phyloP scores from a whole-genome alignment of 202 grass and related monocot species.

The Setaria italica region DNA sequence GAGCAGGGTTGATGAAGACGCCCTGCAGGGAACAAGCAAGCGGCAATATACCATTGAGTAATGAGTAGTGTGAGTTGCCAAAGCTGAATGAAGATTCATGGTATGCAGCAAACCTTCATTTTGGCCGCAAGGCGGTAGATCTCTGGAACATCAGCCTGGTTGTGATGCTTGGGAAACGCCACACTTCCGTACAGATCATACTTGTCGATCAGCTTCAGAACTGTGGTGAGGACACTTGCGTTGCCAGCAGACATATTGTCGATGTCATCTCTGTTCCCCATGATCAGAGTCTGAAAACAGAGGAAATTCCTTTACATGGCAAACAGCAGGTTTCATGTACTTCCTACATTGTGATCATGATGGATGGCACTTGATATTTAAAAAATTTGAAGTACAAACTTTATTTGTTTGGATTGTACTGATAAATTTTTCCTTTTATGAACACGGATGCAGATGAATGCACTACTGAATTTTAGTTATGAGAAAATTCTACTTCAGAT shows the following conservation, averaged over 20 bases:
- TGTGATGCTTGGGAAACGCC: slow-evolving; percentile 87
- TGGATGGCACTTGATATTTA: background rate
- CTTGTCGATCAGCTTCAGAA: slow-evolving; percentile 86
- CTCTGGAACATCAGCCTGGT: slow-evolving; percentile 83
- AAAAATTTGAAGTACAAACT: background rate
- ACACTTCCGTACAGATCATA: slow-evolving; percentile 92
- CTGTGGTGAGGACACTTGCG: slow-evolving; percentile 73
- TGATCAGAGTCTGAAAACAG: slow-evolving; percentile 69
- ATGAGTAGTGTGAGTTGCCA: background rate
- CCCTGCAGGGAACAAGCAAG: slow-evolving; percentile 51
- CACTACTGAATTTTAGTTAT: background rate
- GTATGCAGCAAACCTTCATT: slow-evolving; percentile 59
- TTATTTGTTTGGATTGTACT: background rate
- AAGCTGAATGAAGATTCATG: slow-evolving; percentile 15
- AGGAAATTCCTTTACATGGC: background rate
- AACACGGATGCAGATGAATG: background rate
- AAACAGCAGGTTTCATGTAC: background rate
- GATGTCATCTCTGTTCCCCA: slow-evolving; percentile 92
- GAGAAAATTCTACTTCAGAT: background rate
- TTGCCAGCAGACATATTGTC: slow-evolving; percentile 80
- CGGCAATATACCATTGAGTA: background rate
- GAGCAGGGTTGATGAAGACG: slow-evolving; percentile 99
- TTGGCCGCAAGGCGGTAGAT: slow-evolving; percentile 84
- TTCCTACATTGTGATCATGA: slow-evolving; percentile 4
- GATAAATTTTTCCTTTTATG: background rate